Percentiles rank a stretch among this genome's conserved stretches.
Evolutionary conservation across 2,329 filamentous ascomycete genomes (phyloP).

Genomic region (Trichothecium sympodiale): DNA sequence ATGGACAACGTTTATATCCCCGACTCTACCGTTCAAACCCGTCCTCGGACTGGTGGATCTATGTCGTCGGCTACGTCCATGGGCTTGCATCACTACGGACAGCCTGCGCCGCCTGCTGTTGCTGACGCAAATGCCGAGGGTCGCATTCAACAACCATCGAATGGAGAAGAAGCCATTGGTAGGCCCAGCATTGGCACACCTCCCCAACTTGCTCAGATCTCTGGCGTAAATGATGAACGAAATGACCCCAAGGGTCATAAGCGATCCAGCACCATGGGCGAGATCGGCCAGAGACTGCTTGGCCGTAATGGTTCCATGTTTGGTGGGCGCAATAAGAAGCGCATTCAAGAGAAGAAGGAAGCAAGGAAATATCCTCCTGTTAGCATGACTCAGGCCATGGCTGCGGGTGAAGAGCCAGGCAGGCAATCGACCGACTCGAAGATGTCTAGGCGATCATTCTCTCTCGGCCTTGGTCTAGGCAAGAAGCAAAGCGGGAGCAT

Average conservation of each 20-base stretch:
- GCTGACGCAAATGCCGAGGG: slow-evolving; percentile 84
- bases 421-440: slow-evolving; percentile 61
- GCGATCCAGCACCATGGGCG: slow-evolving; percentile 66
- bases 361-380: slow-evolving; percentile 74
- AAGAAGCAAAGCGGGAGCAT: slow-evolving; percentile 64
- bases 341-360: slow-evolving; percentile 38
- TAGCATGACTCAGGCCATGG: slow-evolving; percentile 71
- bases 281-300: slow-evolving; percentile 73
- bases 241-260: slow-evolving; percentile 47
- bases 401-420: slow-evolving; percentile 40
- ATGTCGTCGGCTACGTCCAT: slow-evolving; percentile 60
- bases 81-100: slow-evolving; percentile 59
- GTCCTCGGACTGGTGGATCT: slow-evolving; percentile 75
- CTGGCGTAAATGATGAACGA: slow-evolving; percentile 45
- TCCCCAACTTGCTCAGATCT: slow-evolving; percentile 45
- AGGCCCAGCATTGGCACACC: slow-evolving; percentile 50
- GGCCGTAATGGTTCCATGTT: slow-evolving; percentile 76
- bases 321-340: slow-evolving; percentile 47
- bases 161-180: slow-evolving; percentile 56
- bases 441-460: slow-evolving; percentile 57
- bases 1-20: slow-evolving; percentile 28
- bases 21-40: slow-evolving; percentile 13
- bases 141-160: slow-evolving; percentile 67
- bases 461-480: slow-evolving; percentile 43
- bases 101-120: slow-evolving; percentile 77